Evolutionary conservation across 805 yeast species (phyloP).

Genomic region (Yarrowia sp.): DNA sequence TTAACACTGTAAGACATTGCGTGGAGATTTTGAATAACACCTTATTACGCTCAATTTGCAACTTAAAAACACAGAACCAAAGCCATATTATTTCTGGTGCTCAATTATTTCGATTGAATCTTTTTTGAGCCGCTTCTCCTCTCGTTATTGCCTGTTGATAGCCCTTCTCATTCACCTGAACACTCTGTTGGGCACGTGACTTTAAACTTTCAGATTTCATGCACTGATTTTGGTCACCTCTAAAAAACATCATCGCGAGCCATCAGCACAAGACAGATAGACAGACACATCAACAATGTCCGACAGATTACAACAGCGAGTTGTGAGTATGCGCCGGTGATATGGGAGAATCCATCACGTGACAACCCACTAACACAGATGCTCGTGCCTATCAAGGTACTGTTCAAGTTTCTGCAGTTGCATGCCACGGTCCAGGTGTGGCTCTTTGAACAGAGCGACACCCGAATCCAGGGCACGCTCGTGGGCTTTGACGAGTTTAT

Average conservation of each 20-base stretch:
- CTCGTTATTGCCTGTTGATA: too few relatives aligned
- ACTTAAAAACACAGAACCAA: neutral
- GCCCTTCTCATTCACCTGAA: too few relatives aligned
- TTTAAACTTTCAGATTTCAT: neutral
- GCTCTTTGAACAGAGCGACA: constrained; percentile 80
- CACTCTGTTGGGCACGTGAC: too few relatives aligned
- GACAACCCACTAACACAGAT: constrained; percentile 39
- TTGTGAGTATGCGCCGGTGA: neutral
- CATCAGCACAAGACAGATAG: neutral
- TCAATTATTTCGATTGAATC: too few relatives aligned
- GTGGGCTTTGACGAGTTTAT: constrained; percentile 96
- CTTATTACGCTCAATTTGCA: neutral
- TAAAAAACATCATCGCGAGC: constrained; percentile 10
- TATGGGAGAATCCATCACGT: neutral
- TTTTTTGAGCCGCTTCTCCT: too few relatives aligned
- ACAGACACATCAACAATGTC: neutral
- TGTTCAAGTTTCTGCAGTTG: constrained; percentile 82
- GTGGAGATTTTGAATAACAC: too few relatives aligned
- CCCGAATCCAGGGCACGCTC: constrained; percentile 75
- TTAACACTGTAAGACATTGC: neutral
- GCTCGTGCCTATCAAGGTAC: constrained; percentile 88
- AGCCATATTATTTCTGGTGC: too few relatives aligned
- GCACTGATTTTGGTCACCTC: neutral
- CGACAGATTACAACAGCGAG: constrained; percentile 23
- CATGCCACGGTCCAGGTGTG: constrained; percentile 77